These are phyloP conservation scores for Fraxinus pennsylvanica DNA, from an alignment of 257 asterid species.

Conservation along the genomic window DNA sequence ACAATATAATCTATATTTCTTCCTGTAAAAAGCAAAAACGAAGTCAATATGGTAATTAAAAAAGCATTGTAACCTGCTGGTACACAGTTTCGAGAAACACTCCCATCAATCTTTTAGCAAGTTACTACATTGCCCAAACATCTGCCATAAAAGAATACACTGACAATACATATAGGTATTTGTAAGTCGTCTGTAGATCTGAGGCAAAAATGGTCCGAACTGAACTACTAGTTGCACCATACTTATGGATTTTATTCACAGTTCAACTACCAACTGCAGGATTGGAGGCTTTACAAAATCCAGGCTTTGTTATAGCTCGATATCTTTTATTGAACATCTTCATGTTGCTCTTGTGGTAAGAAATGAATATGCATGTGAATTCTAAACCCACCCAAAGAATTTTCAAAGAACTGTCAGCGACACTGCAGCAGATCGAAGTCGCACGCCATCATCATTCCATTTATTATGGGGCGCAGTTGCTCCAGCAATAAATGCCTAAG, in stretches of 20 bases:
- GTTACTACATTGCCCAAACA: too few relatives aligned
- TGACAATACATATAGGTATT: neutral
- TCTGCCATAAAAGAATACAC: too few relatives aligned
- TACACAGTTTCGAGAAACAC: too few relatives aligned
- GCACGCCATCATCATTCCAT: conserved; percentile 74
- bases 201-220: neutral
- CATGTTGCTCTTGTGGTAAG: neutral
- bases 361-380: neutral
- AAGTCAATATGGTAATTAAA: too few relatives aligned
- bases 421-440: conserved; percentile 91
- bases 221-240: neutral
- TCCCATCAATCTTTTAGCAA: too few relatives aligned
- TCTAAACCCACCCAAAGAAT: neutral
- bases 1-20: too few relatives aligned
- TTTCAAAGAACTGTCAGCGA: conserved; percentile 56
- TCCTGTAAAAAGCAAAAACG: too few relatives aligned
- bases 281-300: neutral
- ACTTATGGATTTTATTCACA: neutral
- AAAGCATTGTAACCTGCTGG: too few relatives aligned
- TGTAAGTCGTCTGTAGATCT: neutral
- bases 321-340: neutral
- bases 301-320: neutral
- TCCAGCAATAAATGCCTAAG: conserved; percentile 77
- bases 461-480: conserved; percentile 76
- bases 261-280: neutral